Percentiles rank a stretch among this genome's conserved stretches.
Evolutionary conservation across 208 protist species (phyloP).

Genomic region (Wallacemonas sp.): DNA sequence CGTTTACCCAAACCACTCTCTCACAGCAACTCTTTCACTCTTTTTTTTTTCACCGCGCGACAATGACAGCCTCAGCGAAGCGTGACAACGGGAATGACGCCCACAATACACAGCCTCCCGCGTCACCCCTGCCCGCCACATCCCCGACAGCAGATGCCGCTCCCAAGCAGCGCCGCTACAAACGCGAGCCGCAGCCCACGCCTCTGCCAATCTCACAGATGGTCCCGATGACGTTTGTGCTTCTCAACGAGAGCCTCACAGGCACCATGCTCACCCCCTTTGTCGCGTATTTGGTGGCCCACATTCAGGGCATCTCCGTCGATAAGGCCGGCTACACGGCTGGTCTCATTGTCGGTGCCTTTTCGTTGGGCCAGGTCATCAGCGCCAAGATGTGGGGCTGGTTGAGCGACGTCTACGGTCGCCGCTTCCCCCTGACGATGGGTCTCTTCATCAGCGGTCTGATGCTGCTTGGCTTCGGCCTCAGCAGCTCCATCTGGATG

Average conservation of each 20-base stretch:
- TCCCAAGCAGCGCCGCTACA: conserved; percentile 5
- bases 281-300: conserved; percentile 49
- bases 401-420: conserved; percentile 67
- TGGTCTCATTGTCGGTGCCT: conserved; percentile 43
- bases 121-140: too few relatives aligned
- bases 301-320: conserved; percentile 28
- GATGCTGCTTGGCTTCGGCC: conserved; percentile 68
- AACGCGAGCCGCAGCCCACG: conserved; percentile 29
- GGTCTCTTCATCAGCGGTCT: conserved; percentile 65
- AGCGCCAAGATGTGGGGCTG: conserved; percentile 53
- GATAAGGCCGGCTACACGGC: conserved; percentile 64
- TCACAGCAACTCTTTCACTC: too few relatives aligned
- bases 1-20: too few relatives aligned
- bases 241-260: conserved; percentile 66
- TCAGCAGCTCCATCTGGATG: conserved; percentile 54
- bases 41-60: too few relatives aligned
- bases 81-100: too few relatives aligned
- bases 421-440: conserved; percentile 43
- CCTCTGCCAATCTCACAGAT: conserved; percentile 63
- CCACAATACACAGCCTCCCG: too few relatives aligned
- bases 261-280: conserved; percentile 66
- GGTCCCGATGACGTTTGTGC: conserved; percentile 53
- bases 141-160: too few relatives aligned
- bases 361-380: conserved; percentile 66
- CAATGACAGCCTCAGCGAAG: too few relatives aligned